Percentiles rank a stretch among this genome's conserved stretches.
phyloP scores from a whole-genome alignment of 2,329 filamentous ascomycete genomes.

The Calonectria ilicicola region DNA sequence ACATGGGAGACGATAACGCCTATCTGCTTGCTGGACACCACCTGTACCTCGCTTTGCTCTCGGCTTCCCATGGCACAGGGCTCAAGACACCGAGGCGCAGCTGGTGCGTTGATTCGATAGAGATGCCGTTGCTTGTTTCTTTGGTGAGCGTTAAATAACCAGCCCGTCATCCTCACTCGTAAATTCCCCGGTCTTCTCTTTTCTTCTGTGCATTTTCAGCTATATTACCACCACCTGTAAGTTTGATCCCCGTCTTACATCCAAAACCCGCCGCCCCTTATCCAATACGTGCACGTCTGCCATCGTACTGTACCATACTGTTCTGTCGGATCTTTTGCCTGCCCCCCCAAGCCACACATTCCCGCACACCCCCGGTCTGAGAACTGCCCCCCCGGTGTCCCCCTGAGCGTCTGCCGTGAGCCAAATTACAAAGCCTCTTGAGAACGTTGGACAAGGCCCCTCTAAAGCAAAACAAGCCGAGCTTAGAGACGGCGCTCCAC shows the following conservation, averaged over 20 bases:
- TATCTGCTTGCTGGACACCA: not conserved
- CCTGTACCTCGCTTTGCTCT: slow-evolving; percentile 5
- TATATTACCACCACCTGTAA: not conserved
- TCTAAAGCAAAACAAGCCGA: not conserved
- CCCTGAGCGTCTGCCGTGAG: slow-evolving; percentile 1
- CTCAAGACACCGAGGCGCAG: slow-evolving; percentile 9
- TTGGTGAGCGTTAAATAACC: slow-evolving; percentile 18
- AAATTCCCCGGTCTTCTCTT: not conserved
- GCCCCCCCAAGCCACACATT: slow-evolving; percentile 10
- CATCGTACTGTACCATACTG: too few species aligned
- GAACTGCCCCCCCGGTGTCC: not conserved
- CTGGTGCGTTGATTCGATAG: not conserved
- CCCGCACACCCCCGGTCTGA: not conserved
- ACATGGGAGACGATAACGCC: slow-evolving; percentile 14
- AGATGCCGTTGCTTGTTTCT: not conserved
- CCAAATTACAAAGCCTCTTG: slow-evolving; percentile 15
- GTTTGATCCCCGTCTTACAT: not conserved
- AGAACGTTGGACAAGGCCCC: not conserved
- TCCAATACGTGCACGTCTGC: slow-evolving; percentile 1
- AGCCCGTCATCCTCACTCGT: not conserved
- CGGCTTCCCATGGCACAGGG: slow-evolving; percentile 9
- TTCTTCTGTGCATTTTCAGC: not conserved
- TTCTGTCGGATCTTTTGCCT: slow-evolving; percentile 1
- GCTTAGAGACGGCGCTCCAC: not conserved
- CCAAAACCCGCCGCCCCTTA: not conserved